These are phyloP conservation scores for Russula olivacea DNA, from an alignment of 768 basidiomycete genomes.

Conservation along the genomic window DNA sequence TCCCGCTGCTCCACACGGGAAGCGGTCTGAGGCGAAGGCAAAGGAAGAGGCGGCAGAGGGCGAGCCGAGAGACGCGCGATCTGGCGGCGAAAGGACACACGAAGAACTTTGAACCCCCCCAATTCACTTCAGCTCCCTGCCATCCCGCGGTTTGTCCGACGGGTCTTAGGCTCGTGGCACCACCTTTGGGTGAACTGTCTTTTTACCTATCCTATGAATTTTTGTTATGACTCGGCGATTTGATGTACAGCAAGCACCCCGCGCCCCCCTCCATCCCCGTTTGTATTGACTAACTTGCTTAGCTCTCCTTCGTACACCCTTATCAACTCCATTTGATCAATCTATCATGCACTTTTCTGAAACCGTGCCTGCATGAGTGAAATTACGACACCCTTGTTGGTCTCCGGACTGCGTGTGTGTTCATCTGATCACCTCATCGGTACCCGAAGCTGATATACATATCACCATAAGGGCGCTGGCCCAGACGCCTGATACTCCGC, in stretches of 20 bases:
- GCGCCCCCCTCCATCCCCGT: not conserved
- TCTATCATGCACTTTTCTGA: not conserved
- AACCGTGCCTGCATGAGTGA: not conserved
- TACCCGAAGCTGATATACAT: slow-evolving; percentile 7
- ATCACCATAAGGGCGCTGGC: not conserved
- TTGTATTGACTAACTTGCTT: not conserved
- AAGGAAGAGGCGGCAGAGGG: not conserved
- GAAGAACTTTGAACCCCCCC: slow-evolving; percentile 18
- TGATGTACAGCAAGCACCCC: not conserved
- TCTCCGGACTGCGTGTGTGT: slow-evolving; percentile 11
- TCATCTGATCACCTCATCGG: slow-evolving; percentile 7
- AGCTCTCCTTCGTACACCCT: not conserved
- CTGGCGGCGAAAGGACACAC: slow-evolving; percentile 3
- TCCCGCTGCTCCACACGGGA: not conserved
- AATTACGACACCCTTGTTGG: not conserved
- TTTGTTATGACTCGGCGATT: not conserved
- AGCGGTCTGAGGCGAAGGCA: not conserved
- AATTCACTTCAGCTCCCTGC: not conserved
- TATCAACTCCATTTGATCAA: not conserved
- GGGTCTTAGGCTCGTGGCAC: not conserved
- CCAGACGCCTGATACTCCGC: not conserved
- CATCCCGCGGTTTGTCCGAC: too few species aligned
- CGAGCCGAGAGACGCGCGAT: not conserved
- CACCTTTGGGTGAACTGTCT: not conserved
- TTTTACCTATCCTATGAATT: not conserved